Percentiles rank a stretch among this genome's conserved stretches.
Conservation (phyloP, 345 rosid genomes). For the Heritiera littoralis region DNA sequence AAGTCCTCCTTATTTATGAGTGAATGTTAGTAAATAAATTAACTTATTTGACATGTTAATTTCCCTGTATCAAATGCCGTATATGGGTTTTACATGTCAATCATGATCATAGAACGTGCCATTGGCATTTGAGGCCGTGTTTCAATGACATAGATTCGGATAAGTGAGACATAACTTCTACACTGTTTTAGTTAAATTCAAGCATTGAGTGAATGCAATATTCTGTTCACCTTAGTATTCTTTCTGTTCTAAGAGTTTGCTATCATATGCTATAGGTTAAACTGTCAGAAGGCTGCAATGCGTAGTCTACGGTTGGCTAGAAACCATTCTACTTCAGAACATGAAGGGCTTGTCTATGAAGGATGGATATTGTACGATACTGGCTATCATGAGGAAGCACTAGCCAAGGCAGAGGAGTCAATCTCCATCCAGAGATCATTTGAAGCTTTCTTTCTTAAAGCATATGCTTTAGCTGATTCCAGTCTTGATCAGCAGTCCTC, state of each 20-base stretch:
- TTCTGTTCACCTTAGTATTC: not conserved
- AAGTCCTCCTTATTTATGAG: not conserved
- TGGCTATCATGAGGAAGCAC: conserved; percentile 92
- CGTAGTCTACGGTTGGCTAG: conserved; percentile 83
- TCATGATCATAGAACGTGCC: not conserved
- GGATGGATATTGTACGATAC: conserved; percentile 96
- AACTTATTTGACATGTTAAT: not conserved
- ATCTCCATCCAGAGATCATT: conserved; percentile 87
- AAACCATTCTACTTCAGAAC: conserved; percentile 72
- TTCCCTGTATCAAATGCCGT: not conserved
- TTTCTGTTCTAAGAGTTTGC: not conserved
- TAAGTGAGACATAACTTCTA: conserved; percentile 6
- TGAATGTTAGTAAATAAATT: not conserved
- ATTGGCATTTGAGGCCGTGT: not conserved
- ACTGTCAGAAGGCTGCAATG: conserved; percentile 97
- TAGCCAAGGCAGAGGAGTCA: conserved; percentile 90
- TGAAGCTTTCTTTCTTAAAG: conserved; percentile 97
- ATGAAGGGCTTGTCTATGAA: conserved; percentile 92
- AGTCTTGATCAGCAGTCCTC: conserved; percentile 68
- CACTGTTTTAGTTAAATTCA: not conserved
- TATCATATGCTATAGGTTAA: conserved; percentile 54
- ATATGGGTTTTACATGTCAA: not conserved
- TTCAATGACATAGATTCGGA: not conserved
- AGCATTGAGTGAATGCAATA: not conserved
- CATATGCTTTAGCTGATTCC: conserved; percentile 81